These are phyloP conservation scores for Calocybe indica DNA, from an alignment of 768 basidiomycete genomes.

Conservation along the genomic window DNA sequence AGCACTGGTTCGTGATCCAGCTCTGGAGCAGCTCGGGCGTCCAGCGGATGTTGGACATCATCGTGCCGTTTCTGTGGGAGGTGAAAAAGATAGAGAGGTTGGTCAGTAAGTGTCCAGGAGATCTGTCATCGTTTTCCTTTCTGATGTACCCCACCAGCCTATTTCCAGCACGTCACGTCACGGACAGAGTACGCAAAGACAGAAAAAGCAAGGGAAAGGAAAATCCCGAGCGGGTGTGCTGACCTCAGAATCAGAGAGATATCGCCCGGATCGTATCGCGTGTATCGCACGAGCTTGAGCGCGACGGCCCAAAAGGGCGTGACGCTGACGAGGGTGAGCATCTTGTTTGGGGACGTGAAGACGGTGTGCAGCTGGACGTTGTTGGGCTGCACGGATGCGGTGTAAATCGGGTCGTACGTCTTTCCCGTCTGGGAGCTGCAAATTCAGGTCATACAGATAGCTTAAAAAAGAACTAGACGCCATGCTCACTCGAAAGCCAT, in stretches of 20 bases:
- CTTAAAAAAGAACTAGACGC: not conserved
- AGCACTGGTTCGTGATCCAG: conserved; percentile 55
- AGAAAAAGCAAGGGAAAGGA: not conserved
- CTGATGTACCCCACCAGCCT: no score
- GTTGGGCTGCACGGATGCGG: conserved; percentile 41
- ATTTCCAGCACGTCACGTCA: no score
- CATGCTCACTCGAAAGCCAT: conserved; percentile 53
- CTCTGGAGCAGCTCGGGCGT: conserved; percentile 43
- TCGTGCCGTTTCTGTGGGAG: conserved; percentile 41
- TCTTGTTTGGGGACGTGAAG: conserved; percentile 45
- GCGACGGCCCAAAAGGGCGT: conserved; percentile 70
- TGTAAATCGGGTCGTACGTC: conserved; percentile 56
- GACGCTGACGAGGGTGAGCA: conserved; percentile 51
- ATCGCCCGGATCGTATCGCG: conserved; percentile 56
- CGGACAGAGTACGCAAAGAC: not conserved
- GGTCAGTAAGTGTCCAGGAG: not conserved
- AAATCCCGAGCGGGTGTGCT: conserved; percentile 16
- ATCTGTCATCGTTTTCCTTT: no score
- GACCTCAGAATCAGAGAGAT: conserved; percentile 63
- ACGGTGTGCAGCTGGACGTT: conserved; percentile 53
- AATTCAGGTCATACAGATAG: not conserved
- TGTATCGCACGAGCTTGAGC: conserved; percentile 65
- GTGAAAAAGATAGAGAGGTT: conserved; percentile 23
- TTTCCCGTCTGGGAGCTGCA: conserved; percentile 18
- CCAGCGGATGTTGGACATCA: conserved; percentile 49